These are phyloP conservation scores for Dianthus caryophyllus DNA, from an alignment of 148 eudicot genomes.

Conservation along the genomic window DNA sequence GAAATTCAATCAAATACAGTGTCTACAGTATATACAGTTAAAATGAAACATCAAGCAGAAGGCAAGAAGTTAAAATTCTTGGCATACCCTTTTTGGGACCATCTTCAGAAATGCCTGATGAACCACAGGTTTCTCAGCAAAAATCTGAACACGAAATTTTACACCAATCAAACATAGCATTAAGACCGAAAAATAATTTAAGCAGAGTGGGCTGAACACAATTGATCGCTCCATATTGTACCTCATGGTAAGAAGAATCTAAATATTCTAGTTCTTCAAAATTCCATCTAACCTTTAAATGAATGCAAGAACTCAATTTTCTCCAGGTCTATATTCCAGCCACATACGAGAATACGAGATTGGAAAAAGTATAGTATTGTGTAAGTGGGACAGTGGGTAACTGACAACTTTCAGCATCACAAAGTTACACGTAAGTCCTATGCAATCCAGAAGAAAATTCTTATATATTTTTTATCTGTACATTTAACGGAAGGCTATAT, in stretches of 20 bases:
- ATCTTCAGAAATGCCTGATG: slow-evolving; percentile 78
- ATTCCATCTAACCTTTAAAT: background rate
- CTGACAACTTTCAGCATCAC: background rate
- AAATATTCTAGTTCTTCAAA: background rate
- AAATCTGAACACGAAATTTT: slow-evolving; percentile 50
- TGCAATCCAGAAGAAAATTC: background rate
- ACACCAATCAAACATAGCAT: slow-evolving; percentile 4
- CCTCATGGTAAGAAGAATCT: no score
- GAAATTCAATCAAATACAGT: background rate
- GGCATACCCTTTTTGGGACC: slow-evolving; percentile 74
- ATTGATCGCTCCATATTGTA: background rate
- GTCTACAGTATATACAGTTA: background rate
- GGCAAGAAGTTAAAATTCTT: background rate
- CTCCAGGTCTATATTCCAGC: background rate
- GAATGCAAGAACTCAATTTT: background rate
- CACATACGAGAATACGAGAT: background rate
- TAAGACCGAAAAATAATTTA: background rate
- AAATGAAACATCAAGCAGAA: no score
- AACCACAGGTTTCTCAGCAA: slow-evolving; percentile 99
- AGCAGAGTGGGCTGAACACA: background rate
- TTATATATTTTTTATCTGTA: background rate
- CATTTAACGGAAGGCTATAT: background rate
- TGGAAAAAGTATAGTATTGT: background rate
- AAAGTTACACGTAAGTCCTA: background rate
- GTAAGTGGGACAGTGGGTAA: no score